Percentiles rank a stretch among this genome's conserved stretches.
Conservation (phyloP, 2,329 filamentous ascomycete species). For the Colletotrichum tabaci region DNA sequence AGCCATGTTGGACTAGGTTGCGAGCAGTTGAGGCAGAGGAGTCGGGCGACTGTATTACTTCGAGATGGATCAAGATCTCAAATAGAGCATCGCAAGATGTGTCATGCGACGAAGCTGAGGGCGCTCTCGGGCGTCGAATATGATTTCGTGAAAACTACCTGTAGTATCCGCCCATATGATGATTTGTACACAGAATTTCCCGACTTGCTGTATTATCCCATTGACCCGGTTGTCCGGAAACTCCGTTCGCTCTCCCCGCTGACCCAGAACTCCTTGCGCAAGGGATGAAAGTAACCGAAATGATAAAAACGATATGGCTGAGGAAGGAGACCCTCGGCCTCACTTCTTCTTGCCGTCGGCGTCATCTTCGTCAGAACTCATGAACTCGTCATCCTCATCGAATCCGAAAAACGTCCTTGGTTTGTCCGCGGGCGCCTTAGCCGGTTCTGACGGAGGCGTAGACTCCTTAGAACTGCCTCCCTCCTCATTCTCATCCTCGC, state of each 20-base stretch:
- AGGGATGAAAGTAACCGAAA: background rate
- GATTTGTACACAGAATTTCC: slow-evolving; percentile 16
- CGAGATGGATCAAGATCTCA: slow-evolving; percentile 47
- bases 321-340: background rate
- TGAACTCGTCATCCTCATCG: slow-evolving; percentile 83
- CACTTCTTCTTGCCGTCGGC: slow-evolving; percentile 49
- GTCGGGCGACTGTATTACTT: slow-evolving; percentile 55
- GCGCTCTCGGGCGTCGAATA: slow-evolving; percentile 31
- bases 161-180: slow-evolving; percentile 24
- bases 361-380: slow-evolving; percentile 77
- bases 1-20: slow-evolving; percentile 44
- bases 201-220: slow-evolving; percentile 14
- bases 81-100: slow-evolving; percentile 43
- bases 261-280: slow-evolving; percentile 20
- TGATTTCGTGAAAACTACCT: slow-evolving; percentile 35
- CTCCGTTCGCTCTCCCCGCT: slow-evolving; percentile 26
- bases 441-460: slow-evolving; percentile 61
- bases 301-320: background rate
- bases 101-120: slow-evolving; percentile 36
- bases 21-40: slow-evolving; percentile 38
- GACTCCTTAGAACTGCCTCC: slow-evolving; percentile 64
- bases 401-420: slow-evolving; percentile 78
- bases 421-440: slow-evolving; percentile 56
- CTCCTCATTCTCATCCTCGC: slow-evolving; percentile 54
- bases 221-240: slow-evolving; percentile 21